Conservation (phyloP, 192 early-diverging fungal genomes). For the Podila minutissima region DNA sequence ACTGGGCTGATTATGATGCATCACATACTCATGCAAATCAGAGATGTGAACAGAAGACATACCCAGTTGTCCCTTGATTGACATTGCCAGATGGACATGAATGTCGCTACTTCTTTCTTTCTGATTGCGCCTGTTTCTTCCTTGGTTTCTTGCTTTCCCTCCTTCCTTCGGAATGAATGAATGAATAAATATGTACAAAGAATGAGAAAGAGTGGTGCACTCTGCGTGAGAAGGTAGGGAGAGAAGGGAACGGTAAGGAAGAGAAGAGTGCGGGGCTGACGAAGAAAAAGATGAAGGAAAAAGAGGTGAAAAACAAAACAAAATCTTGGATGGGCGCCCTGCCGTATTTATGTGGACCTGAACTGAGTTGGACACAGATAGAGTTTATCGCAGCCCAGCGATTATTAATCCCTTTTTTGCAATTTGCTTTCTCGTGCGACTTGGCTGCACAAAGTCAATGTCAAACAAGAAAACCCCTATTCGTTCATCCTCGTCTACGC, state of each 20-base stretch:
- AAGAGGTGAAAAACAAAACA: not conserved
- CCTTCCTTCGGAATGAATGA: not conserved
- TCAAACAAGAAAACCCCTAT: too few species aligned
- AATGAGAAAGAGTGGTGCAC: not conserved
- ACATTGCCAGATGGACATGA: slow-evolving; percentile 47
- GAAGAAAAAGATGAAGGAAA: not conserved
- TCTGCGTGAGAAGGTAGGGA: not conserved
- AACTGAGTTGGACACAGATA: too few species aligned
- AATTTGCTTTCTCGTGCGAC: too few species aligned
- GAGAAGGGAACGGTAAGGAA: not conserved
- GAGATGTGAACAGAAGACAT: not conserved
- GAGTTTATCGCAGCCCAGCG: too few species aligned
- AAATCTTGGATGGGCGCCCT: too few species aligned
- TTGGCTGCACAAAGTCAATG: too few species aligned
- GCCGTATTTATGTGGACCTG: too few species aligned
- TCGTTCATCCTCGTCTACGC: too few species aligned
- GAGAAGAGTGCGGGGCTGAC: not conserved
- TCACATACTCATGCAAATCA: not conserved
- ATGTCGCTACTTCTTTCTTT: not conserved
- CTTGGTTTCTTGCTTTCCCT: not conserved
- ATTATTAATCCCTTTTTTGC: too few species aligned
- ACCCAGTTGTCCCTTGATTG: slow-evolving; percentile 29
- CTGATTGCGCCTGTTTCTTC: not conserved
- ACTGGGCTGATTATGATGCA: not conserved
- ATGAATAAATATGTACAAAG: not conserved